phyloP scores from a whole-genome alignment of 2,329 filamentous ascomycete genomes.

The Beauveria asiatica region DNA sequence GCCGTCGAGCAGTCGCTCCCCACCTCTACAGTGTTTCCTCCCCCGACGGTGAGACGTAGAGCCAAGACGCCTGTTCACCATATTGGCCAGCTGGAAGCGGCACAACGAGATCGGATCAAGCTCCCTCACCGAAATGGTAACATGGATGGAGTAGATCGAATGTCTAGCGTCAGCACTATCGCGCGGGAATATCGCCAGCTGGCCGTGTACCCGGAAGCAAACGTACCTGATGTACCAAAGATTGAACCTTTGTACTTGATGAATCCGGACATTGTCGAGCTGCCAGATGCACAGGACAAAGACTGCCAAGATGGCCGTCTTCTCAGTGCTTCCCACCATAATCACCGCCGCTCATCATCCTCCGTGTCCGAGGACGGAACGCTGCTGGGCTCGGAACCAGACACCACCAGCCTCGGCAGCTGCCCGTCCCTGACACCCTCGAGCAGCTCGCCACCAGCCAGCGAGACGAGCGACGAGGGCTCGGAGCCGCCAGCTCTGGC shows the following conservation, averaged over 20 bases:
- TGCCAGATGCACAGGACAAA: conserved; percentile 14
- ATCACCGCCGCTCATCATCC: conserved; percentile 16
- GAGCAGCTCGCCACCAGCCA: neutral
- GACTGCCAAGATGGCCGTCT: neutral
- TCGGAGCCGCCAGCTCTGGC: neutral
- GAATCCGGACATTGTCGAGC: neutral
- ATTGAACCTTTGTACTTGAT: neutral
- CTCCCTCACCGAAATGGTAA: neutral
- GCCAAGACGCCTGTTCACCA: conserved; percentile 43
- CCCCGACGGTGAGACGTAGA: conserved; percentile 31
- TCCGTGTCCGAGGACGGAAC: conserved; percentile 37
- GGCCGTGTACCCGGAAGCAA: conserved; percentile 26
- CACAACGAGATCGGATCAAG: conserved; percentile 15
- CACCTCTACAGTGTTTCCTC: neutral
- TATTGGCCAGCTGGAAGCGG: conserved; percentile 40
- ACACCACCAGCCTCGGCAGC: conserved; percentile 19
- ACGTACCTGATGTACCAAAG: neutral
- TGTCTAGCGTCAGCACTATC: conserved; percentile 37
- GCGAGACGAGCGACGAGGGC: neutral
- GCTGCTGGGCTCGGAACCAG: conserved; percentile 38
- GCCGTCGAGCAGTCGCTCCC: neutral
- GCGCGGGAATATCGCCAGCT: conserved; percentile 43
- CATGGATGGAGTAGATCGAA: conserved; percentile 22
- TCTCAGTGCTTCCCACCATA: neutral
- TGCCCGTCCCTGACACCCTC: conserved; percentile 5